Percentiles rank a stretch among this genome's conserved stretches.
phyloP scores from a whole-genome alignment of 1,139 yeast species.

The Taphrina pruni region DNA sequence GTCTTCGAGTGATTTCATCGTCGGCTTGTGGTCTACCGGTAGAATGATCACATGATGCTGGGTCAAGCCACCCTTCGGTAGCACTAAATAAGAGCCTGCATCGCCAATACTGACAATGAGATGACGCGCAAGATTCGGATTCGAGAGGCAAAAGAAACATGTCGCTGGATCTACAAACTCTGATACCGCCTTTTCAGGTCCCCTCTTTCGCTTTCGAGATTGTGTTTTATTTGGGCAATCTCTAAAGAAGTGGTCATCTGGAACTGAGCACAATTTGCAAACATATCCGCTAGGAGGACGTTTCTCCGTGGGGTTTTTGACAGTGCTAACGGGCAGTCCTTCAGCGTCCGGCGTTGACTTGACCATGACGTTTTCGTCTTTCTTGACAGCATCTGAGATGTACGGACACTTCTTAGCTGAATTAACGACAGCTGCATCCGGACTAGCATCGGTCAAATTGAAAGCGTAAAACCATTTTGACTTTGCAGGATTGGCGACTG shows the following conservation, averaged over 20 bases:
- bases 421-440: conserved; percentile 35
- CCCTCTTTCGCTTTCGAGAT: conserved; percentile 40
- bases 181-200: conserved; percentile 38
- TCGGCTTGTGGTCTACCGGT: conserved; percentile 78
- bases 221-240: conserved; percentile 40
- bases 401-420: conserved; percentile 43
- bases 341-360: conserved; percentile 39
- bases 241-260: conserved; percentile 31
- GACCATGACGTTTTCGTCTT: neutral
- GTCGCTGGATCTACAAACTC: conserved; percentile 49
- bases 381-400: conserved; percentile 38
- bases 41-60: conserved; percentile 73
- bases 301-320: conserved; percentile 43
- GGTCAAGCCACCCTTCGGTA: conserved; percentile 87
- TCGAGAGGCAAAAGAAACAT: conserved; percentile 85
- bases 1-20: conserved; percentile 50
- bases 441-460: conserved; percentile 51
- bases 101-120: conserved; percentile 76
- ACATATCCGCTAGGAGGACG: conserved; percentile 41
- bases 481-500: conserved; percentile 58
- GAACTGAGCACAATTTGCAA: conserved; percentile 35
- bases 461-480: conserved; percentile 80
- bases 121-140: conserved; percentile 77
- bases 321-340: conserved; percentile 28
- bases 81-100: conserved; percentile 67